Evolutionary conservation across 2,329 filamentous ascomycete genomes (phyloP), one percentile per base, ranked within the genome.

Genomic region (Penicillium aurantiogriseum): DNA sequence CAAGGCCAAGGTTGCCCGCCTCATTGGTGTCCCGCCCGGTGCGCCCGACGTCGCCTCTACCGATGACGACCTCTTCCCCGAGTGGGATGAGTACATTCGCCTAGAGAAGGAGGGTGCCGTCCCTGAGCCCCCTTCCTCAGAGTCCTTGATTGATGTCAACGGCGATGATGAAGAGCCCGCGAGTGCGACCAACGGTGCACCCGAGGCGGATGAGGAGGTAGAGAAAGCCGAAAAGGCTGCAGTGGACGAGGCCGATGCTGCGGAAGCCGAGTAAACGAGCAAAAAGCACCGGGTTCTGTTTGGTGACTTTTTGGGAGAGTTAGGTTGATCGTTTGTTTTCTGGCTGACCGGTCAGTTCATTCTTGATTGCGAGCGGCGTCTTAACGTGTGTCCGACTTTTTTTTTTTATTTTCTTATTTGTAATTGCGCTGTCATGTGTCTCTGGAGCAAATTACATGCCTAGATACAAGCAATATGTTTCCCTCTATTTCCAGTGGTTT

Each of bases 51-150:
- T 68, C 36, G 57, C 63, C n/a, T 61, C 65, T 15, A 79, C 80
- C 7, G 83, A 86, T 59, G 89, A 89, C 40, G 92, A 96, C 3
- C 83, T 99, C 66, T 99, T 99, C 78, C 93, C 93, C 0, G 91
- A 97, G 69, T 99, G 94, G 94, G 90, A 96, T 5, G 89, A 94
- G 75, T 97, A 91, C 80, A 72, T 97, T 66, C 83, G 84, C 69
- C 73, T 96, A 61, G 94, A 97, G 79, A 84, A 83, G 58, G 87
- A 92, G 67, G 89, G 89, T 3, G 81, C 80, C 4, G 71, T 76
- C 63, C 57, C 75, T 63, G 61, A 79, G 69, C 67, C 71, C 56
- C 65, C 73, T 59, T 68, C 71, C 21, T 72, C 74, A 43, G 72
- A 70, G 51, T 72, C 74, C 55, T 63, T 80, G 60, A 77, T 79